Evolutionary conservation across 2,329 filamentous ascomycete genomes (phyloP), one percentile per base, ranked within the genome.

Genomic region (Arthrobotrys pseudoclavata): DNA sequence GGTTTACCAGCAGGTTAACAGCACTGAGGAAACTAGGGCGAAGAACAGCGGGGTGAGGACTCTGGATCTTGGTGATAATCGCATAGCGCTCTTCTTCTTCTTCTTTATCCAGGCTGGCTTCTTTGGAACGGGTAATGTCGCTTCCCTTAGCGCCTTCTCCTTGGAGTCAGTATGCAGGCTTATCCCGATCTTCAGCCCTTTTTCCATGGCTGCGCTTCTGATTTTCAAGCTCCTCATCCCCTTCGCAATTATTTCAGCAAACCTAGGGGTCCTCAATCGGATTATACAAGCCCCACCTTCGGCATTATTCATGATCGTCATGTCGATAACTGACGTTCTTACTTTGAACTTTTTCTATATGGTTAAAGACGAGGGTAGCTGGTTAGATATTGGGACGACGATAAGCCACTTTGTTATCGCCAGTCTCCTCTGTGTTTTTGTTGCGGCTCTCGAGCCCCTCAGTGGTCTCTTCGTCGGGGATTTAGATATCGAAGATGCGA

Each of bases 301-400:
- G 24, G 93, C 94, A 4, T 86, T 99, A 3, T 97, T 98, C 85
- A 97, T 97, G 91, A 86, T 95, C 1, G 94, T 97, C 62, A 97
- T 97, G 89, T 92, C 92, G 0, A 89, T 96, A 63, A 94, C 92
- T 77, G 96, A 99, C 83, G 89, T 97, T 61, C 87, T 98, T 83
- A 98, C 96, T 2, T 87, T 99, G 64, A 93, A 96, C 82, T 99
- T 99, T 86, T 99, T 99, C 85, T 99, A 93, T 90, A 93, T 97
- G 81, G 96, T 99, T 53, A 92, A 92, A 82, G 96, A 99, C 81
- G 96, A 99, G 83, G 96, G 96, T 0, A 96, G 92, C 22, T 99
- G 96, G 96, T 85, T 99, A 76, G 96, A 99, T 83, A 99, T 99
- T 83, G 96, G 96, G 34, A 97, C 93, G 29, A 97, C 93, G 2